These are phyloP conservation scores for Citrus hindsii DNA, from an alignment of 345 rosid species.

Conservation along the genomic window DNA sequence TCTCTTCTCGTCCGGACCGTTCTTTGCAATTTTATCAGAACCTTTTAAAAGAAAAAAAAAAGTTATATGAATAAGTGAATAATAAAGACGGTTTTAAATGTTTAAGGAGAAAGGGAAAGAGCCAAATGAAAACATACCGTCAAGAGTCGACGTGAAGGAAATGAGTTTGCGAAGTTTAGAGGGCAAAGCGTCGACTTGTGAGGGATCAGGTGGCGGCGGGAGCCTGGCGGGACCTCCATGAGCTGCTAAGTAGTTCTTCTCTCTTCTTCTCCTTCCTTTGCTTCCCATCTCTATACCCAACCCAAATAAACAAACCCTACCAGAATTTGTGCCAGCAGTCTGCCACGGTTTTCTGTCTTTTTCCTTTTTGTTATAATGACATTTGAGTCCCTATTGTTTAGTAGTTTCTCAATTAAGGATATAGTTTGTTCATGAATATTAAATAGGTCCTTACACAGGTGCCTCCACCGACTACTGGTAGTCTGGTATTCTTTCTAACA, in stretches of 20 bases:
- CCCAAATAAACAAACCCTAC: too few species aligned
- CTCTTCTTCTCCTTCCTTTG: conserved; percentile 78
- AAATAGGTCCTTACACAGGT: neutral
- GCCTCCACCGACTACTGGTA: too few species aligned
- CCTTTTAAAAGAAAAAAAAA: conserved; percentile 17
- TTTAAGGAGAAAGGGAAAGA: neutral
- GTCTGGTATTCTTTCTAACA: too few species aligned
- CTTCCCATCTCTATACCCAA: conserved; percentile 56
- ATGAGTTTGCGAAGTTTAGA: conserved; percentile 75
- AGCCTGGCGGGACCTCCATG: conserved; percentile 71
- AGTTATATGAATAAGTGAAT: neutral
- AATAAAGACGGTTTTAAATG: neutral
- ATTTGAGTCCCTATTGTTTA: too few species aligned
- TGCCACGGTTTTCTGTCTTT: too few species aligned
- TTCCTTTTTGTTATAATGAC: too few species aligned
- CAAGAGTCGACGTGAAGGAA: conserved; percentile 43
- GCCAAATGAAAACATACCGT: conserved; percentile 16
- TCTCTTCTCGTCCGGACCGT: conserved; percentile 18
- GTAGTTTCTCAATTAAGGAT: neutral
- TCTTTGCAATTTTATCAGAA: conserved; percentile 17
- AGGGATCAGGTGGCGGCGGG: conserved; percentile 84
- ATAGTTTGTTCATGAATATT: neutral
- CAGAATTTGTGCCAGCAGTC: too few species aligned
- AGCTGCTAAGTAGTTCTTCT: conserved; percentile 76
- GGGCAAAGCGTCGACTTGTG: conserved; percentile 68